phyloP scores from a whole-genome alignment of 208 protist species.

The Crithidia thermophila region DNA sequence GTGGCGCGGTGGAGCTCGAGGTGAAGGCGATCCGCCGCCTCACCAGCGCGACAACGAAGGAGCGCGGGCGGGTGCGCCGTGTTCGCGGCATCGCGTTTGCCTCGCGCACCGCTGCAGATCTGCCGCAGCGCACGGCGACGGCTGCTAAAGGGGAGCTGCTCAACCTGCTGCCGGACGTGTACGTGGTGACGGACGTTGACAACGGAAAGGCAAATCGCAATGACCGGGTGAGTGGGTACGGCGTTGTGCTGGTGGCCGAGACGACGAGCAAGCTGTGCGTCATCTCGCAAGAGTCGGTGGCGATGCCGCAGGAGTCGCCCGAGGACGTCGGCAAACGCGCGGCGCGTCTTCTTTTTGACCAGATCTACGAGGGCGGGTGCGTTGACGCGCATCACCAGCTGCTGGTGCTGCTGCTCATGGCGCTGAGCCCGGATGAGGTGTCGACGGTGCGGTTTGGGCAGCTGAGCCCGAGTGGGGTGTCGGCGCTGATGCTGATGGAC shows the following conservation, averaged over 20 bases:
- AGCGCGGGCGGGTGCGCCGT: slow-evolving; percentile 85
- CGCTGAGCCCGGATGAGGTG: slow-evolving; percentile 89
- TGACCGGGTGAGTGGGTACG: slow-evolving; percentile 81
- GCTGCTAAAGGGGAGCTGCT: slow-evolving; percentile 89
- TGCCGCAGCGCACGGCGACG: slow-evolving; percentile 87
- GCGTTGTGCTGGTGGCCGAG: slow-evolving; percentile 92
- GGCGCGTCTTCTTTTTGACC: slow-evolving; percentile 80
- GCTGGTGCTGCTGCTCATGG: slow-evolving; percentile 92
- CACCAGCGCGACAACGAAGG: slow-evolving; percentile 60
- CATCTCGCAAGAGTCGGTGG: slow-evolving; percentile 85
- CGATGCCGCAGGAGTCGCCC: slow-evolving; percentile 65
- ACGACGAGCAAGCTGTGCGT: slow-evolving; percentile 86
- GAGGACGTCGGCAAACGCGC: slow-evolving; percentile 86
- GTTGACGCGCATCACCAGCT: slow-evolving; percentile 92
- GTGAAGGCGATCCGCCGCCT: slow-evolving; percentile 80
- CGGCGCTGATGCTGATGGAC: slow-evolving; percentile 86
- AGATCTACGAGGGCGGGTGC: slow-evolving; percentile 88
- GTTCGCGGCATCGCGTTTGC: slow-evolving; percentile 93
- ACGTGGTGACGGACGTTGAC: slow-evolving; percentile 93
- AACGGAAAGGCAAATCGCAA: slow-evolving; percentile 49
- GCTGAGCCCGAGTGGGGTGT: slow-evolving; percentile 66
- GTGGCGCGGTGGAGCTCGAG: slow-evolving; percentile 87
- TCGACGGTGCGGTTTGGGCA: slow-evolving; percentile 91
- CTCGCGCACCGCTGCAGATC: slow-evolving; percentile 80
- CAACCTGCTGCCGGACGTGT: slow-evolving; percentile 92